A percentile compares a stretch with the other conserved stretches of the same genome.
Conservation (phyloP, 2,329 filamentous ascomycete genomes). For the Colletotrichum sp. region DNA sequence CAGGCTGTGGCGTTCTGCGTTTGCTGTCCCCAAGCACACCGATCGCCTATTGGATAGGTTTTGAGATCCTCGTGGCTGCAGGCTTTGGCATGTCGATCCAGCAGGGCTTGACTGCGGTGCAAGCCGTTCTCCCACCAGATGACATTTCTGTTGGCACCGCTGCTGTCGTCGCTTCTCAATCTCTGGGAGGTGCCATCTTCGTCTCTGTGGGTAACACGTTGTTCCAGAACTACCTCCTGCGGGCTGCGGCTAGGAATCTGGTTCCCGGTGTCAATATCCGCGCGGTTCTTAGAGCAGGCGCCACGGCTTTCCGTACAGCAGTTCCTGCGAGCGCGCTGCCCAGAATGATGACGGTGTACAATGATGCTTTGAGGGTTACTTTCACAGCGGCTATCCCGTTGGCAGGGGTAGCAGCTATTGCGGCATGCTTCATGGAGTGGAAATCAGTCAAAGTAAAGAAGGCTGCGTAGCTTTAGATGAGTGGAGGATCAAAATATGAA, state of each 20-base stretch:
- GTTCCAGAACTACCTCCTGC: conserved; percentile 38
- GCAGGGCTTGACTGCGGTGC: conserved; percentile 48
- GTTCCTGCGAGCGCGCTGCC: conserved; percentile 52
- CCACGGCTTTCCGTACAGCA: conserved; percentile 54
- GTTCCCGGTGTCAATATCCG: conserved; percentile 9
- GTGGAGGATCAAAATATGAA: background rate
- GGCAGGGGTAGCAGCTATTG: conserved; percentile 6
- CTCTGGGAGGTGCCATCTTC: conserved; percentile 48
- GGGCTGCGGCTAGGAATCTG: conserved; percentile 28
- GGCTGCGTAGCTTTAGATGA: background rate
- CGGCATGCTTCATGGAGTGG: conserved; percentile 17
- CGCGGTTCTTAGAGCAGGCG: conserved; percentile 41
- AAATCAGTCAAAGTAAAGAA: background rate
- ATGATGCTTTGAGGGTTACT: conserved; percentile 62
- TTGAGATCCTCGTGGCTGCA: conserved; percentile 48
- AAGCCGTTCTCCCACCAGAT: conserved; percentile 30
- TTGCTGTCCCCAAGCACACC: conserved; percentile 34
- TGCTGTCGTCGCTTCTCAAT: conserved; percentile 36
- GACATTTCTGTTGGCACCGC: conserved; percentile 31
- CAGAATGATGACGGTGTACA: conserved; percentile 63
- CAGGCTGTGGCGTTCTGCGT: conserved; percentile 40
- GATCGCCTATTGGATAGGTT: conserved; percentile 47
- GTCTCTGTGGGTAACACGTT: conserved; percentile 46
- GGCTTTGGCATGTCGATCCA: conserved; percentile 44
- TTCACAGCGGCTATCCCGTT: conserved; percentile 38